Conservation (phyloP, 108 stramenopile species). For the Parietichytrium sp. region DNA sequence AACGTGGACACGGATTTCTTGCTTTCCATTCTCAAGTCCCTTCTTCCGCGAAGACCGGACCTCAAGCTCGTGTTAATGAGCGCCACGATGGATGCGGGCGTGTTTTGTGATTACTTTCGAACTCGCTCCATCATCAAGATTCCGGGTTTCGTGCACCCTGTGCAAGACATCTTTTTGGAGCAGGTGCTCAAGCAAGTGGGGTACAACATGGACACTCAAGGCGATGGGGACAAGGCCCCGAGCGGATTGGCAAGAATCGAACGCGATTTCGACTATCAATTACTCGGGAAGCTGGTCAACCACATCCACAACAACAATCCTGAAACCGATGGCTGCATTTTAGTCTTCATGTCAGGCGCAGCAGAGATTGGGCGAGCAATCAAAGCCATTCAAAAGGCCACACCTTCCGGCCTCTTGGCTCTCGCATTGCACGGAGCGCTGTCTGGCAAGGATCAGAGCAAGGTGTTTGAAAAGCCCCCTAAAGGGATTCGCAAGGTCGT, state of each 20-base stretch:
- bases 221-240: background rate
- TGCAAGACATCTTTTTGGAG: constrained; percentile 62
- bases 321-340: constrained; percentile 70
- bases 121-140: constrained; percentile 71
- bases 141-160: constrained; percentile 79
- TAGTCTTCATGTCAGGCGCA: constrained; percentile 93
- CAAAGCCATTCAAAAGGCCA: constrained; percentile 72
- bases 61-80: constrained; percentile 85
- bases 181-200: background rate
- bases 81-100: constrained; percentile 81
- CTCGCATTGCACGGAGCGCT: constrained; percentile 83
- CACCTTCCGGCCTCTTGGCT: constrained; percentile 50
- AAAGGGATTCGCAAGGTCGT: constrained; percentile 73
- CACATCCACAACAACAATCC: background rate
- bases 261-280: background rate
- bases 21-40: constrained; percentile 75
- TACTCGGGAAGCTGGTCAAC: constrained; percentile 7
- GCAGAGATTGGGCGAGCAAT: constrained; percentile 79
- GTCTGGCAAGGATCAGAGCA: constrained; percentile 72
- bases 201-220: background rate
- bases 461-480: constrained; percentile 68
- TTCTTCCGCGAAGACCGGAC: constrained; percentile 66
- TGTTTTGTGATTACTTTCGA: constrained; percentile 74
- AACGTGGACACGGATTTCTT: constrained; percentile 85
- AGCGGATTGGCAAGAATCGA: background rate